A percentile compares a stretch with the other conserved stretches of the same genome.
These are phyloP conservation scores for Cercospora sesami DNA, from an alignment of 2,329 filamentous ascomycete species.

Conservation along the genomic window DNA sequence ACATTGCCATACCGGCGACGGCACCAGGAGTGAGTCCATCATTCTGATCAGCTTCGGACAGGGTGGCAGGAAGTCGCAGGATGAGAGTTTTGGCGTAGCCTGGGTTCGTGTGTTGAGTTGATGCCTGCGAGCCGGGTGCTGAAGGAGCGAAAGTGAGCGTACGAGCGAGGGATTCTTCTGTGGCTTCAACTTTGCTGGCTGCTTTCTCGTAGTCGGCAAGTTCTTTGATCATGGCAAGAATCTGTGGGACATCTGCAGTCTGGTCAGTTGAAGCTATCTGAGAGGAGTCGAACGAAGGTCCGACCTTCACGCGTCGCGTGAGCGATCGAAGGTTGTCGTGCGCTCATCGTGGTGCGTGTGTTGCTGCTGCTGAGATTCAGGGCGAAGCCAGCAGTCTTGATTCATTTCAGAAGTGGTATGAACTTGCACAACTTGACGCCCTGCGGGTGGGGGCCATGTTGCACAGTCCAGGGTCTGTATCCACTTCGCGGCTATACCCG, in stretches of 20 bases:
- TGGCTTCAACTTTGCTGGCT: slow-evolving; percentile 72
- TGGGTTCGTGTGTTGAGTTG: slow-evolving; percentile 44
- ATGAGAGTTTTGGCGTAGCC: slow-evolving; percentile 76
- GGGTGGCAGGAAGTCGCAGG: slow-evolving; percentile 44
- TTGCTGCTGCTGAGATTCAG: background rate
- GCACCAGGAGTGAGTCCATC: slow-evolving; percentile 36
- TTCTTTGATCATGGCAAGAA: slow-evolving; percentile 78
- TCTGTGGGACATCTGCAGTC: slow-evolving; percentile 70
- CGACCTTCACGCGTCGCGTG: slow-evolving; percentile 57
- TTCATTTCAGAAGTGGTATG: background rate
- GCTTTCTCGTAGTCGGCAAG: slow-evolving; percentile 87
- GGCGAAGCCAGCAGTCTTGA: background rate
- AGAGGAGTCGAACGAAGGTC: background rate
- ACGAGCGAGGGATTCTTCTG: slow-evolving; percentile 66
- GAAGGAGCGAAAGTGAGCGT: slow-evolving; percentile 75
- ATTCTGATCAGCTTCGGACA: slow-evolving; percentile 30
- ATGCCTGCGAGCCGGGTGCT: slow-evolving; percentile 27
- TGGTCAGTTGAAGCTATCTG: slow-evolving; percentile 2
- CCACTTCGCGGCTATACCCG: background rate
- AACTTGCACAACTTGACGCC: slow-evolving; percentile 44
- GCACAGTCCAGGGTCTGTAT: background rate
- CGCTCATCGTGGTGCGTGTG: background rate
- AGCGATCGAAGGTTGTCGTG: slow-evolving; percentile 46
- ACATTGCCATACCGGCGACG: slow-evolving; percentile 77
- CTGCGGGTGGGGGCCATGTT: background rate